Evolutionary conservation across 768 basidiomycete species (phyloP), one percentile per base, ranked within the genome.

Genomic region (Lentinula boryana): DNA sequence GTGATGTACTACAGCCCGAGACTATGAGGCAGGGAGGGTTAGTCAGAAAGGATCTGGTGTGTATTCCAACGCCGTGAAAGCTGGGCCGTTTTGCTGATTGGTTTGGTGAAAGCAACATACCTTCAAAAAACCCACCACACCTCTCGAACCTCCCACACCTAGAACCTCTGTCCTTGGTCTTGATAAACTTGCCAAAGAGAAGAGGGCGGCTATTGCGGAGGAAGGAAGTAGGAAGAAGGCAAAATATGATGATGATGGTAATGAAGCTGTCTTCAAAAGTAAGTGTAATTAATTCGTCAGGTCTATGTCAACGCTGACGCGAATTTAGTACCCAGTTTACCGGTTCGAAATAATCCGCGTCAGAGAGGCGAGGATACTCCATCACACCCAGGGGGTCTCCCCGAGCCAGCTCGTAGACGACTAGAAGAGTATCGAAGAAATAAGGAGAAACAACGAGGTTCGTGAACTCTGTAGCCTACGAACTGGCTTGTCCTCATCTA

Each of bases 251-350:
- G 68, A 85, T 48, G 84, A 87, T 27, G 80, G 78, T 16, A 79
- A 84, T 50, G 88, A 89, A 49, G 80, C 91, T 4, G 74, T 86
- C 35, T 98, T 98, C 78, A 98, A 98, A 84, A 89, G 96, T 91
- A 46, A 38, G 67, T 57, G n/a, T 5, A 15, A 40, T 38, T 9
- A 35, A 23, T 36, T 5, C 1, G 7, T 31, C 27, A n/a, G 1
- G 8, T 5, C 58, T 32, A 8, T 23, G 23, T 12, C 9, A 10
- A 21, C 23, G 16, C 13, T 15, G 12, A 15, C 5, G 23, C 33
- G 56, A 16, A 21, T 41, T n/a, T n/a, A 97, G 95, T 98, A 18
- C 95, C 95, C 0, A 80, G 72, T 41, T 71, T 95, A 21, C 95
- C 94, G 61, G 75, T 77, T 13, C 79, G 83, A 50, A 73, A 70